Percentiles rank a stretch among this genome's conserved stretches.
Evolutionary conservation across 768 basidiomycete genomes (phyloP).

Genomic region (Xerocomus potaroensis): DNA sequence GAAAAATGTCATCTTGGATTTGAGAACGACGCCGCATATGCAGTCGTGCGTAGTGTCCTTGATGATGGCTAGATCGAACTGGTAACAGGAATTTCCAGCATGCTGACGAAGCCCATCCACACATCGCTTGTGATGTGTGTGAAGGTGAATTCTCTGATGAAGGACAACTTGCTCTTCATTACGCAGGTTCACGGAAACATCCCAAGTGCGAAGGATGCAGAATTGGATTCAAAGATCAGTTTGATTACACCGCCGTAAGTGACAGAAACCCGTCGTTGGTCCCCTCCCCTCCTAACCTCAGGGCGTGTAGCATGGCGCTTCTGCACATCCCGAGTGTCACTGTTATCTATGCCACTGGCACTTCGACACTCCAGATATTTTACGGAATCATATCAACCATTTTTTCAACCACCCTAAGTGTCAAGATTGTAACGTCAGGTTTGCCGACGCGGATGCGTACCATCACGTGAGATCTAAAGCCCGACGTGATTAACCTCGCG

Average conservation of each 20-base stretch:
- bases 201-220: slow-evolving; percentile 26
- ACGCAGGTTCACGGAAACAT: slow-evolving; percentile 25
- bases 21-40: slow-evolving; percentile 26
- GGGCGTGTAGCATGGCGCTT: slow-evolving; percentile 27
- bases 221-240: slow-evolving; percentile 25
- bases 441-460: slow-evolving; percentile 35
- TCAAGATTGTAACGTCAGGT: slow-evolving; percentile 38
- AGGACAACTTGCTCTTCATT: slow-evolving; percentile 23
- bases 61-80: background rate
- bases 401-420: slow-evolving; percentile 47
- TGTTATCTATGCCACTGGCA: slow-evolving; percentile 37
- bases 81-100: slow-evolving; percentile 32
- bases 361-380: slow-evolving; percentile 35
- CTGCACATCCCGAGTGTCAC: slow-evolving; percentile 29
- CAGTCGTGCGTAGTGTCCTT: slow-evolving; percentile 24
- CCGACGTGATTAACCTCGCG: background rate
- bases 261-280: background rate
- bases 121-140: slow-evolving; percentile 32
- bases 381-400: slow-evolving; percentile 38
- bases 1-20: slow-evolving; percentile 32
- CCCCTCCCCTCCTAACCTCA: slow-evolving; percentile 9
- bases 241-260: slow-evolving; percentile 27
- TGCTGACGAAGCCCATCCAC: slow-evolving; percentile 34
- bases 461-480: slow-evolving; percentile 30
- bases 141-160: slow-evolving; percentile 20